Base-by-base conservation (phyloP, 768 basidiomycete genomes). In the Aureoboletus auriporus region DNA sequence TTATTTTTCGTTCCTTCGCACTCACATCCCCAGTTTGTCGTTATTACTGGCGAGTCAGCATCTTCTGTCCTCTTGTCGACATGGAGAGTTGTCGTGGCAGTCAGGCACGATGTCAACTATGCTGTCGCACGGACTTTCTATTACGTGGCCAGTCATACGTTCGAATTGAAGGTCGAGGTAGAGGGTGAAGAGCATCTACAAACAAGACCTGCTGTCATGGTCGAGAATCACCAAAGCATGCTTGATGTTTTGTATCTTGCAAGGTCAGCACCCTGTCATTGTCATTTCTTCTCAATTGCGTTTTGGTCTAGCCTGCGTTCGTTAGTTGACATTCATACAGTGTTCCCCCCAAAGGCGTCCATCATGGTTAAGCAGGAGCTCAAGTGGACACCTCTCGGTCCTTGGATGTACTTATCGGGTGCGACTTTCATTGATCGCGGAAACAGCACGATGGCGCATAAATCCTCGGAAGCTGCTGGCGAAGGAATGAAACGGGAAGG, bases 121-220 rank as follows among this genome's bases (percentile, higher is more conserved):
- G 73, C 86, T 60, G 84, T 93, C 37, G 95, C 93, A 9, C 73
- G 87, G 53, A 79, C 78, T 39, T 97, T 98, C 75, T 90, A 95
- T 71, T 58, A 64, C 39, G 49, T 89, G 47, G 80, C 82, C 41
- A 75, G 80, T 30, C 79, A 77, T 14, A 62, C 81, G 3, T 62
- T 95, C 39, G 86, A 82, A 56, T 68, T 94, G 53, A 65, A 69
- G 40, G 71, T 96, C 57, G 79, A 83, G 49, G 77, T 98, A 29
- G 93, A 98, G 64, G 93, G 93, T 9, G 82, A 82, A 61, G 91
- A 98, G 62, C 20, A 23, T 23, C 20, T 23, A 4, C 20, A 23
- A 23, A 23, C 20, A 23, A 23, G 20, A 23, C 20, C 20, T 23
- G 20, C 20, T 23, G 20, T 23, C 20, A 23, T 23, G 20, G 20